Base-by-base conservation (phyloP, 768 basidiomycete genomes). In the Lactifluus echinatus region DNA sequence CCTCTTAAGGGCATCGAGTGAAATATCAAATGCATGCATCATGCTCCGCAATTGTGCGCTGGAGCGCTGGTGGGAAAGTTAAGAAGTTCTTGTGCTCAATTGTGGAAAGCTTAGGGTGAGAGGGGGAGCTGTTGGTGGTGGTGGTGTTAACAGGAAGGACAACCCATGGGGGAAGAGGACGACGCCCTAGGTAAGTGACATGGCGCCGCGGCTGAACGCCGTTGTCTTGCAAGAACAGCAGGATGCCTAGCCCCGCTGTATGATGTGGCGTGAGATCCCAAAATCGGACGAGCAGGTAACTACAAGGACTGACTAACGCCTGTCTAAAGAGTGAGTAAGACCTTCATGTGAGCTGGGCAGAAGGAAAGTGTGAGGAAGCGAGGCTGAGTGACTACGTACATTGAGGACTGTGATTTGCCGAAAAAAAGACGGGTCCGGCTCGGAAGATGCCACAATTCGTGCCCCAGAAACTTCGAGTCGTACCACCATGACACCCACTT, bases 1-100 rank as follows among this genome's bases (percentile, higher is more conserved):
- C n/a, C 34, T 53, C 45, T 53, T 55, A 21, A 61, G 37, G 43
- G 39, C 60, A 11, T 34, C 19, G 21, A 63, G 44, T 28, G 58
- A 65, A 59, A 29, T 67, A 67, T 65, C 67, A 68, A 6, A 68
- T 61, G 43, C 65, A 65, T n/a, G 64, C 64, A 21, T 67, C 64
- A 12, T 66, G 66, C 14, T 47, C 59, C 23, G 54, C 57, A n/a
- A 68, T 50, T n/a, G 26, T 53, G 10, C 42, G 42, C 36, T 55
- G 55, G 8, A 68, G 40, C 7, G 34, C 33, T 3, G 59, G 23
- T 5, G 67, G 61, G 49, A 64, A 67, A 2, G 28, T 8, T 7
- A 53, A 34, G 52, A 66, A 68, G 47, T 66, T 54, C 4, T 50
- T 29, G 29, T 64, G 64, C 7, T 61, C 57, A 29, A 67, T 29